Conservation (phyloP, 2,329 filamentous ascomycete species). For the Byssoonygena ceratinophila region DNA sequence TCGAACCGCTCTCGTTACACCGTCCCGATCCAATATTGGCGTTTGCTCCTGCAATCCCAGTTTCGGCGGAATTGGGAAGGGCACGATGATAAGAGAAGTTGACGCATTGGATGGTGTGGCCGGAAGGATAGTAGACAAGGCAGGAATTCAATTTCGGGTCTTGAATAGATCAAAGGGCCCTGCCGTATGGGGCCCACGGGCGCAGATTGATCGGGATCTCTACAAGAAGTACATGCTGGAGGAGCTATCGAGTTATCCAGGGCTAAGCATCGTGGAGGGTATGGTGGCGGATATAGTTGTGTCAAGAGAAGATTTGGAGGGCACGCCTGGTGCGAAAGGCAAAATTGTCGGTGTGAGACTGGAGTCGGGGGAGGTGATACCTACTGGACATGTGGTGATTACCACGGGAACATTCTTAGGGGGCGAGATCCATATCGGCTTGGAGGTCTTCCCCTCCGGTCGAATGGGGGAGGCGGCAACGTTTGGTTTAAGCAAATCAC, state of each 20-base stretch:
- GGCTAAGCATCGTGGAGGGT: constrained; percentile 68
- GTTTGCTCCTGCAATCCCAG: constrained; percentile 96
- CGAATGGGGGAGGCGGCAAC: constrained; percentile 91
- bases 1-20: constrained; percentile 79
- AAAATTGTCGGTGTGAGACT: constrained; percentile 76
- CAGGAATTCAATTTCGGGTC: constrained; percentile 85
- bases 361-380: constrained; percentile 75
- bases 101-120: constrained; percentile 88
- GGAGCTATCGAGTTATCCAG: constrained; percentile 67
- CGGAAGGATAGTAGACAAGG: constrained; percentile 80
- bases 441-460: constrained; percentile 74
- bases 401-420: constrained; percentile 93
- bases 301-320: constrained; percentile 44
- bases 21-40: constrained; percentile 76
- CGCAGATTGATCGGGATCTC: constrained; percentile 83
- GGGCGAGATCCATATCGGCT: constrained; percentile 90
- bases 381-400: constrained; percentile 74
- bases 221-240: constrained; percentile 87
- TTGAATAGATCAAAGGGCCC: constrained; percentile 84
- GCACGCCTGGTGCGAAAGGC: constrained; percentile 46
- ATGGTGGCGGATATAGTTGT: constrained; percentile 88
- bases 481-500: constrained; percentile 80
- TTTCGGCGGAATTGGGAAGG: constrained; percentile 97
- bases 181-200: constrained; percentile 91
- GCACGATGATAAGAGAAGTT: constrained; percentile 88